phyloP scores from a whole-genome alignment of 371 early-diverging fungal genomes.

The Haplosporangium sp. region DNA sequence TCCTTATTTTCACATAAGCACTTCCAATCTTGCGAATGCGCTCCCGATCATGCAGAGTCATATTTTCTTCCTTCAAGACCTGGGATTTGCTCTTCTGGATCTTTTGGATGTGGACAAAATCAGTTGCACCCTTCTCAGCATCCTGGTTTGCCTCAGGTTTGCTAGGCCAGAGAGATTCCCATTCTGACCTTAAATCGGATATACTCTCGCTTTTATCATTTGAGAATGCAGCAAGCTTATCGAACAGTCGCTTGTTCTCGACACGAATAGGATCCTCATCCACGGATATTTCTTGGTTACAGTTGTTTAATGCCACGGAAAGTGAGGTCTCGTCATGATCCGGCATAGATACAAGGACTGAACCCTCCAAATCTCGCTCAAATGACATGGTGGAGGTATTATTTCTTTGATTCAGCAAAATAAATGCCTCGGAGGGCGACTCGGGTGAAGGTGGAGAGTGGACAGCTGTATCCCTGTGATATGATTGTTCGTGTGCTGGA shows the following conservation, averaged over 20 bases:
- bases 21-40: constrained; percentile 27
- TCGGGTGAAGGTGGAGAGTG: constrained; percentile 36
- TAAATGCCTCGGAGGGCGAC: constrained; percentile 34
- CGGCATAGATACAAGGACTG: constrained; percentile 8
- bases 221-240: constrained; percentile 24
- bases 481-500: background rate
- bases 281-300: background rate
- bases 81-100: background rate
- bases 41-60: constrained; percentile 12
- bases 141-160: background rate
- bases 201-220: constrained; percentile 15
- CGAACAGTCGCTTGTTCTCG: constrained; percentile 3
- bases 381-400: background rate
- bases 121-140: background rate
- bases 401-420: constrained; percentile 15
- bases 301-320: background rate
- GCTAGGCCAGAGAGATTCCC: constrained; percentile 33
- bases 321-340: background rate
- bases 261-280: constrained; percentile 6
- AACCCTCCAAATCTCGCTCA: constrained; percentile 15
- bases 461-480: constrained; percentile 12
- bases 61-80: background rate
- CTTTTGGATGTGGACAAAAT: constrained; percentile 25
- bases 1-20: constrained; percentile 27
- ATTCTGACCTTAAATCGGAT: constrained; percentile 29